Evolutionary conservation across 768 basidiomycete species (phyloP), one percentile per base, ranked within the genome.

Genomic region (Exidia glandulosa): DNA sequence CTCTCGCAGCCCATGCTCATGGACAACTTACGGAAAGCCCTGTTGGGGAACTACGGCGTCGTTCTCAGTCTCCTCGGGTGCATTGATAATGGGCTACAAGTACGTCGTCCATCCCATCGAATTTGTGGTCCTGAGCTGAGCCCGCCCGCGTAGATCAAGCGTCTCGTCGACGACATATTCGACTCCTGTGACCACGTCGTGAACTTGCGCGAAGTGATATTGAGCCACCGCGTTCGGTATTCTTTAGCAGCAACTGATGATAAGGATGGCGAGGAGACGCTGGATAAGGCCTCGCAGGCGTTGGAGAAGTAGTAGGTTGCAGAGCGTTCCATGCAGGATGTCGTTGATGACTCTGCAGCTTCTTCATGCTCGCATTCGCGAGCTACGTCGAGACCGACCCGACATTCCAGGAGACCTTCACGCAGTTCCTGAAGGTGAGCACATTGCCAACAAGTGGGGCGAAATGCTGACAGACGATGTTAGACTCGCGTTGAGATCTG

Each of bases 321-420:
- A n/a, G n/a, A n/a, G n/a, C n/a, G n/a, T 45, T 1, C 41, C 19
- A 13, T 10, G 23, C 41, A 37, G 19, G 10, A 19, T 45, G 41
- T 19, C 19, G 41, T 45, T 45, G 16, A 10, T 19, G 10, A 6
- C 41, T 19, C 41, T 14, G 9, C 60, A 93, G 90, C 71, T 96
- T 95, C 75, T 97, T 97, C 73, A 83, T 94, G 65, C 88, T 98
- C 61, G 89, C 88, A 0, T 99, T 97, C 66, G 88, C 94, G 2
- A 90, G 85, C 62, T 99, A 88, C 65, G 85, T 95, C 4, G 82
- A 85, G 58, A 57, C 77, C 30, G 79, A 85, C 13, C 75, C 81
- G 64, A 72, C 78, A 58, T 82, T 87, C 68, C 70, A 75, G 45
- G 81, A 84, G 63, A 84, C 79, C 12, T 97, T 98, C 70, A 86